Evolutionary conservation across 2,329 filamentous ascomycete species (phyloP).

Genomic region (Ceratocystis smalleyi): DNA sequence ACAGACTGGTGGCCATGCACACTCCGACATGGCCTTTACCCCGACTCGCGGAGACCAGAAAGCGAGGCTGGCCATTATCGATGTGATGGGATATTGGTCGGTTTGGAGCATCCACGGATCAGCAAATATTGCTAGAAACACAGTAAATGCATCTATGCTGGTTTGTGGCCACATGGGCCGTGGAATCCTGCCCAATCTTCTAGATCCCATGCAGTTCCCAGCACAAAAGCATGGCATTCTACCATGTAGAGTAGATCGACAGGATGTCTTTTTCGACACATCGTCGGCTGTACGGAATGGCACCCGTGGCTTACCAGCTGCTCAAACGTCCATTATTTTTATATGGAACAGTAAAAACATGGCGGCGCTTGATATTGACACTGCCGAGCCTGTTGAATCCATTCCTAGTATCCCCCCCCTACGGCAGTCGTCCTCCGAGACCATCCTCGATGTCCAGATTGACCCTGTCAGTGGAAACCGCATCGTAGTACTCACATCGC

Average conservation of each 20-base stretch:
- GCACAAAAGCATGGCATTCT: slow-evolving; percentile 30
- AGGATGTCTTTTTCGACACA: background rate
- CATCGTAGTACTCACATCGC: slow-evolving; percentile 16
- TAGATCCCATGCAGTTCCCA: slow-evolving; percentile 21
- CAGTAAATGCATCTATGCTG: slow-evolving; percentile 23
- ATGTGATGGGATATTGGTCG: slow-evolving; percentile 50
- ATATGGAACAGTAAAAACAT: slow-evolving; percentile 15
- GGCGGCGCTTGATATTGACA: slow-evolving; percentile 9
- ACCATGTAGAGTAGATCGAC: slow-evolving; percentile 23
- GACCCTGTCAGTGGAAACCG: slow-evolving; percentile 10
- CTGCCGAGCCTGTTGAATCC: background rate
- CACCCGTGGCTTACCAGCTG: too few species aligned
- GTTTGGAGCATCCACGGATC: slow-evolving; percentile 44
- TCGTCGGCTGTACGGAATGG: background rate
- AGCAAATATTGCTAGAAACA: slow-evolving; percentile 24
- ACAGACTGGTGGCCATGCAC: slow-evolving; percentile 38
- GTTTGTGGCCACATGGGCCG: slow-evolving; percentile 31
- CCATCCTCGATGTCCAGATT: slow-evolving; percentile 11
- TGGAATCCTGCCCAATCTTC: slow-evolving; percentile 26
- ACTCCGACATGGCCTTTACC: slow-evolving; percentile 52
- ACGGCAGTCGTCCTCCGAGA: slow-evolving; percentile 10
- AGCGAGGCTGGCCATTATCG: slow-evolving; percentile 50
- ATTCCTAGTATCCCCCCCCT: slow-evolving; percentile 9
- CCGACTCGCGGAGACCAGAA: slow-evolving; percentile 29
- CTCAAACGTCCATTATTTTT: slow-evolving; percentile 9